Base-by-base conservation (phyloP, 2,329 filamentous ascomycete genomes). In the Xylariaceae sp. region DNA sequence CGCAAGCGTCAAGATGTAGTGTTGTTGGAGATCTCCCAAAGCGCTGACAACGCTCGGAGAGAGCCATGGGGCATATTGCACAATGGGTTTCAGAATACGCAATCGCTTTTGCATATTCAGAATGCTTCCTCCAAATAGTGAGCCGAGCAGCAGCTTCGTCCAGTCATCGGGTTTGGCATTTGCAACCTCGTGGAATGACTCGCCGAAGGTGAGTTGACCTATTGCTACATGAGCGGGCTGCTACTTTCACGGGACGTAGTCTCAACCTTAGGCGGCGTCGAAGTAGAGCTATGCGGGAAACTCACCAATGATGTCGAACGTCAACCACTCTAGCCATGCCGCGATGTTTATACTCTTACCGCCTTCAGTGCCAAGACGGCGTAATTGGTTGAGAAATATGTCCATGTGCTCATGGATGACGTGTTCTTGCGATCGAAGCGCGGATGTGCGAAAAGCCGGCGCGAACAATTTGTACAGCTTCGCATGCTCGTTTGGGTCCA, bases 391-490 rank as follows among this genome's bases (percentile, higher is more conserved):
- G 11, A 56, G 39, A 30, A 54, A 47, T 1, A 42, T 37, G 30
- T 56, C 51, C 3, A 43, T 42, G 19, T 54, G 38, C 26, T 51
- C 39, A 30, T 53, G 50, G 12, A 57, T 48, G 8, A 55, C 40
- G 11, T 50, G 45, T 30, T 57, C 54, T 32, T 54, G 53, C 9
- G 49, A 47, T 9, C 47, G 47, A 24, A 51, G 38, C 11, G 53
- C 43, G 18, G 48, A 48, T 9, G 47, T 34, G 9, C 51, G 44
- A 30, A 55, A 55, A 2, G 47, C 45, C 3, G 53, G 48, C 11
- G 48, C 45, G 26, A 55, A 46, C 12, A 53, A 16, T 33, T 47
- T 50, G 31, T 43, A 41, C 32, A 49, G 50, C 22, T 42, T 43
- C 9, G 51, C 51, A 32, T 54, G 52, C 19, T 49, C 44, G 4